Percentiles rank a stretch among this genome's conserved stretches.
phyloP scores from a whole-genome alignment of 2,329 filamentous ascomycete species.

The Sporothrix variecibatus region DNA sequence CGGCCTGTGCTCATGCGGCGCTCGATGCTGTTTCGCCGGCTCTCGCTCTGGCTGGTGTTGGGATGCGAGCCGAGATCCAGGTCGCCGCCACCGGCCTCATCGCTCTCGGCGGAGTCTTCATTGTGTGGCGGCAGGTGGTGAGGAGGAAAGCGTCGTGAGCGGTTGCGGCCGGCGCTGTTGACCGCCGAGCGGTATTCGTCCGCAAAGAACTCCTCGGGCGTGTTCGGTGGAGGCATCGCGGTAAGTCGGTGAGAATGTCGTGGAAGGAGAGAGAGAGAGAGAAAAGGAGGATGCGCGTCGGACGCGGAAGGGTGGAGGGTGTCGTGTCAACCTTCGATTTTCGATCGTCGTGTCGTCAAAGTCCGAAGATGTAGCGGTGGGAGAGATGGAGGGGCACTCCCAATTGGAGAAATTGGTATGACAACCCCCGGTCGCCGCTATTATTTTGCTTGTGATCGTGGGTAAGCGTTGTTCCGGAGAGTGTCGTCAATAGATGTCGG shows the following conservation, averaged over 20 bases:
- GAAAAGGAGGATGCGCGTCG: neutral
- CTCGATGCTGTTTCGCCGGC: conserved; percentile 3
- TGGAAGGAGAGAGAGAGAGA: neutral
- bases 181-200: conserved; percentile 26
- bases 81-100: conserved; percentile 4
- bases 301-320: neutral
- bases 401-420: neutral
- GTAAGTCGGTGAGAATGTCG: neutral
- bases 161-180: neutral
- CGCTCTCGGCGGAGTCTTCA: conserved; percentile 23
- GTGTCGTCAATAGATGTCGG: neutral
- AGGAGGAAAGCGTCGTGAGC: conserved; percentile 6
- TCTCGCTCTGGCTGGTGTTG: conserved; percentile 17
- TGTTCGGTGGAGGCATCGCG: conserved; percentile 37
- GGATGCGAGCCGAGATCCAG: neutral
- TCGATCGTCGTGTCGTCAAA: neutral
- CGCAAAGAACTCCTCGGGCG: conserved; percentile 32
- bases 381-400: neutral
- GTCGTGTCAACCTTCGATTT: neutral
- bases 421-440: neutral
- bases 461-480: neutral
- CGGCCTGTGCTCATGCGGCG: neutral
- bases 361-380: neutral
- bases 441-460: conserved; percentile 8
- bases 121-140: conserved; percentile 22